phyloP scores from a whole-genome alignment of 208 protist genomes.

The Trypanosoma melophagium region DNA sequence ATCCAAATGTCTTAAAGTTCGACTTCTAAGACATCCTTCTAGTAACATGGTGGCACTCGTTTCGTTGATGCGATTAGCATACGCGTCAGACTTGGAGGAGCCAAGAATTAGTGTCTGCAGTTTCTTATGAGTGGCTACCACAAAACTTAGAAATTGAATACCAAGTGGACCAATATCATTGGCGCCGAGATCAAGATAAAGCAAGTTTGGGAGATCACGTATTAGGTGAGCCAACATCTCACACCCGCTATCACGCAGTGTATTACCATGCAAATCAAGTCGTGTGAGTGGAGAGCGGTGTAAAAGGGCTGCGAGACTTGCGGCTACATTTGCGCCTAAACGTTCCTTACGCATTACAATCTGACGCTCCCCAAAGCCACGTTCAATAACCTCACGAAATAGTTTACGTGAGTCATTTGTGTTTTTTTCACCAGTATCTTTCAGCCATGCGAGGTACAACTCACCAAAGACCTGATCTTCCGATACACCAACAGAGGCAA shows the following conservation, averaged over 20 bases:
- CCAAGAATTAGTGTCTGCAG: conserved; percentile 79
- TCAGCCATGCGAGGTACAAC: conserved; percentile 81
- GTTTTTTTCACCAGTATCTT: conserved; percentile 88
- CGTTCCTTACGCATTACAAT: conserved; percentile 70
- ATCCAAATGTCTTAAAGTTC: conserved; percentile 68
- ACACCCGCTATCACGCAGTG: conserved; percentile 81
- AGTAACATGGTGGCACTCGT: conserved; percentile 56
- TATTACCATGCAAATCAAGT: conserved; percentile 84
- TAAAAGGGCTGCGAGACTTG: conserved; percentile 63
- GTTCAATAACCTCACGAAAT: conserved; percentile 80
- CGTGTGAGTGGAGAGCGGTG: conserved; percentile 62
- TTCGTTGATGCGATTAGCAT: conserved; percentile 74
- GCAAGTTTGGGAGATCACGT: conserved; percentile 61
- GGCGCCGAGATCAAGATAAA: conserved; percentile 78
- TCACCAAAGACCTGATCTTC: conserved; percentile 85
- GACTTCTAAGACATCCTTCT: conserved; percentile 73
- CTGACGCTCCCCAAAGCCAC: conserved; percentile 59
- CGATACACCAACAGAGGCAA: conserved; percentile 62
- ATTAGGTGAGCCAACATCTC: conserved; percentile 76
- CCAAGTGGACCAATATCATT: conserved; percentile 76
- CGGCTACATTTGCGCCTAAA: conserved; percentile 74
- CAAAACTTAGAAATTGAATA: conserved; percentile 55
- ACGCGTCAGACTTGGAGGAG: conserved; percentile 54
- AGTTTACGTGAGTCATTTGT: conserved; percentile 63
- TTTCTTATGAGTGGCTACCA: conserved; percentile 66